These are phyloP conservation scores for Zygotorulaspora sp. DNA, from an alignment of 805 yeast genomes.

Conservation along the genomic window DNA sequence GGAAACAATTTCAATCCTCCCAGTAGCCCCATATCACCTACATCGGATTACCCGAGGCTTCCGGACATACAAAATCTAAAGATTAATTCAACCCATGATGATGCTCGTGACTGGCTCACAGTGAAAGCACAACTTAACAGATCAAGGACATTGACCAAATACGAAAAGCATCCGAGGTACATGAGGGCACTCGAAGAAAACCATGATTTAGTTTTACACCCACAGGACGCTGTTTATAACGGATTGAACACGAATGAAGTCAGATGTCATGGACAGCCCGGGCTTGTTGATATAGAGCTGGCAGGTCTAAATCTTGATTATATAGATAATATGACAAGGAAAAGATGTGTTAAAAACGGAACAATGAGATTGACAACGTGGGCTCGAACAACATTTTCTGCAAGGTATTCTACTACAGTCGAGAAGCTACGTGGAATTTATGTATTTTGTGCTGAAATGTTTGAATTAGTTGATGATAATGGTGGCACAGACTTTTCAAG, in stretches of 20 bases:
- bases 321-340: slow-evolving; percentile 43
- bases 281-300: slow-evolving; percentile 32
- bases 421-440: slow-evolving; percentile 66
- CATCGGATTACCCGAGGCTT: slow-evolving; percentile 27
- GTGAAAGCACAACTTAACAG: slow-evolving; percentile 61
- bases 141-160: slow-evolving; percentile 60
- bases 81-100: slow-evolving; percentile 35
- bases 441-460: slow-evolving; percentile 57
- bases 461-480: slow-evolving; percentile 41
- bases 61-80: slow-evolving; percentile 29
- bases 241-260: slow-evolving; percentile 48
- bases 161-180: slow-evolving; percentile 67
- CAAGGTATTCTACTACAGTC: slow-evolving; percentile 47
- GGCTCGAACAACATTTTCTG: slow-evolving; percentile 48
- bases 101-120: slow-evolving; percentile 48
- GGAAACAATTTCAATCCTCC: slow-evolving; percentile 5
- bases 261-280: slow-evolving; percentile 29
- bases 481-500: slow-evolving; percentile 36
- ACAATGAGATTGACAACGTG: slow-evolving; percentile 51
- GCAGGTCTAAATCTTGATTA: slow-evolving; percentile 35
- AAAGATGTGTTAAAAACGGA: slow-evolving; percentile 36
- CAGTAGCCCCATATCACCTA: slow-evolving; percentile 26
- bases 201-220: slow-evolving; percentile 59
- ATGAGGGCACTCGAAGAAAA: slow-evolving; percentile 57
- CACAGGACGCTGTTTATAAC: slow-evolving; percentile 46